phyloP scores from a whole-genome alignment of 345 rosid genomes.

The Fremontodendron californicum region DNA sequence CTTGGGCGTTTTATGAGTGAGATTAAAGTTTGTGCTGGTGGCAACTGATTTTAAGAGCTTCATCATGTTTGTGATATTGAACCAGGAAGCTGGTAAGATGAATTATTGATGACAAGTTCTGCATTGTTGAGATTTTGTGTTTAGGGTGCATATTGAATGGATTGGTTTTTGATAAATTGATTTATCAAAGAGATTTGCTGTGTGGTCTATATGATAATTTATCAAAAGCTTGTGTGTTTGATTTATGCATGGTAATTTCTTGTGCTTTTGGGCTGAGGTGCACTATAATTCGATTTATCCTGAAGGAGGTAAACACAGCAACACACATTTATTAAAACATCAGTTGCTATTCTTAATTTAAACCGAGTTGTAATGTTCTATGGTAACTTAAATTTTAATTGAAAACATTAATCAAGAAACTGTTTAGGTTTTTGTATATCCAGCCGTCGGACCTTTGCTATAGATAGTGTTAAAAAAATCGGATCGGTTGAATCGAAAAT shows the following conservation, averaged over 20 bases:
- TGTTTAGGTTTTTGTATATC: neutral
- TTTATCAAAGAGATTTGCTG: no score
- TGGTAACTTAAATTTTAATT: neutral
- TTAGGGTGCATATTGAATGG: no score
- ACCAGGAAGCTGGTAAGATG: no score
- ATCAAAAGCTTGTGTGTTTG: no score
- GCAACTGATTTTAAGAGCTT: neutral
- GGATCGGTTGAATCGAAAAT: no score
- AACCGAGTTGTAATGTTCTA: neutral
- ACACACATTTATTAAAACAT: neutral
- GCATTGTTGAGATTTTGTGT: no score
- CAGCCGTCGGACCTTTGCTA: no score
- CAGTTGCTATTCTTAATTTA: neutral
- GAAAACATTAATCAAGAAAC: neutral
- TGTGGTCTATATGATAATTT: no score
- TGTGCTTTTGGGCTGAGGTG: slow-evolving; percentile 97
- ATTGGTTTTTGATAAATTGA: no score
- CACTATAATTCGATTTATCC: slow-evolving; percentile 94
- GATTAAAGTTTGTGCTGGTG: neutral
- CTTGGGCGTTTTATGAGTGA: neutral
- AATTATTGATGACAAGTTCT: no score
- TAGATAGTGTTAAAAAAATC: no score
- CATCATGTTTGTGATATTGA: neutral
- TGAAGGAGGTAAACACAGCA: slow-evolving; percentile 56
- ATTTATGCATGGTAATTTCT: no score